Evolutionary conservation across 495 filamentous ascomycete species (phyloP).

Genomic region (Hapsidospora chrysogenum): DNA sequence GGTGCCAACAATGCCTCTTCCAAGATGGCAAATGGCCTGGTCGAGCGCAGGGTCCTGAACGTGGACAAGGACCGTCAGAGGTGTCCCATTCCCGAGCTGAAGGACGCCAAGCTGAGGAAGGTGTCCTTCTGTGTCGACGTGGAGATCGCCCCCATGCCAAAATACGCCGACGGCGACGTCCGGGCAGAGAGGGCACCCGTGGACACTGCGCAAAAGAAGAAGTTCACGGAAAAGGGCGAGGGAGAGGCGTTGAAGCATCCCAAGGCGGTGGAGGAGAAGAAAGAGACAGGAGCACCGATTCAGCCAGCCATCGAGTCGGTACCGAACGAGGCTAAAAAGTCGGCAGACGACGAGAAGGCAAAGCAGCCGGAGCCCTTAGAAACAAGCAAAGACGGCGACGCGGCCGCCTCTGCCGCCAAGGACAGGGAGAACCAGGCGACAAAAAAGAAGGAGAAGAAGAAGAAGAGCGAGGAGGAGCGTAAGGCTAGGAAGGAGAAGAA

Average conservation of each 20-base stretch:
- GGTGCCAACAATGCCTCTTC: constrained; percentile 7
- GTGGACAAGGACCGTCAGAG: constrained; percentile 64
- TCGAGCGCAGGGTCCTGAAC: constrained; percentile 70
- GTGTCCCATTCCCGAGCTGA: constrained; percentile 61
- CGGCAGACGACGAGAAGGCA: neutral
- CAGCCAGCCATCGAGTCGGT: neutral
- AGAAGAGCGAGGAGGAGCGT: constrained; percentile 72
- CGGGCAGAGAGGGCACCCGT: constrained; percentile 8
- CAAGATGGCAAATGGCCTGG: constrained; percentile 35
- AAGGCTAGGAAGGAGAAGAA: constrained; percentile 77
- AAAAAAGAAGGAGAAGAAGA: constrained; percentile 83
- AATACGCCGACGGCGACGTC: constrained; percentile 31
- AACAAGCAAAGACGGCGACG: neutral
- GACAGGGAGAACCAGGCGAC: constrained; percentile 17
- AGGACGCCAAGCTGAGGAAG: constrained; percentile 62
- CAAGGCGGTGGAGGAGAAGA: constrained; percentile 37
- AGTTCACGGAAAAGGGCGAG: constrained; percentile 51
- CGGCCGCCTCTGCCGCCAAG: constrained; percentile 7
- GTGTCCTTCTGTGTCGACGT: constrained; percentile 96
- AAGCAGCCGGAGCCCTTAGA: neutral
- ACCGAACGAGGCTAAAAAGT: neutral
- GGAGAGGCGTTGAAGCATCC: constrained; percentile 49
- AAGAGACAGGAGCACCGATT: constrained; percentile 24
- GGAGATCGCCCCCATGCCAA: constrained; percentile 61
- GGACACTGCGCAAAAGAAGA: constrained; percentile 44